Evolutionary conservation across 331 rosid genomes (phyloP).

Genomic region (Saraca asoca): DNA sequence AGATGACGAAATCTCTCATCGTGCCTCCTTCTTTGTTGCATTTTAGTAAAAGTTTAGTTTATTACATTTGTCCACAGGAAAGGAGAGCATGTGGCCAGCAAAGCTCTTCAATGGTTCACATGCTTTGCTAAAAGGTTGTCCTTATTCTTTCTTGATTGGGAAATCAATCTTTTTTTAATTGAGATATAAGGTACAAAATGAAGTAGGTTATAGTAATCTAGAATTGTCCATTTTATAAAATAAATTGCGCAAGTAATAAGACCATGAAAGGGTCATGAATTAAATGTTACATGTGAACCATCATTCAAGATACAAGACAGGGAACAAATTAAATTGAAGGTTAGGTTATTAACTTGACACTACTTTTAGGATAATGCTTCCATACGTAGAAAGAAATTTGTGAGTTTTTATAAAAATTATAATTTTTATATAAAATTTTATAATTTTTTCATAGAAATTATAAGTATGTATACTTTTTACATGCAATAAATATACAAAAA

Average conservation of each 20-base stretch:
- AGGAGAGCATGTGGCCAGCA: slow-evolving; percentile 53
- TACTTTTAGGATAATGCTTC: too few species aligned
- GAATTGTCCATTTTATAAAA: slow-evolving; percentile 9
- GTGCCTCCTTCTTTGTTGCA: slow-evolving; percentile 39
- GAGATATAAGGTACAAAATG: slow-evolving; percentile 8
- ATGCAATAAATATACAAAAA: too few species aligned
- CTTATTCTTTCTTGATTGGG: slow-evolving; percentile 13
- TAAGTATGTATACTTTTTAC: too few species aligned
- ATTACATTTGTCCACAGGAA: slow-evolving; percentile 11
- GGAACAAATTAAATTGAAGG: too few species aligned
- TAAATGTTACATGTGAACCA: background rate
- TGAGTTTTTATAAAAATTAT: too few species aligned
- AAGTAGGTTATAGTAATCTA: slow-evolving; percentile 34
- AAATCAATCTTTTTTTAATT: slow-evolving; percentile 13
- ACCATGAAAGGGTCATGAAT: background rate
- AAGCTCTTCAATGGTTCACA: slow-evolving; percentile 50
- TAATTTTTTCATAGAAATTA: too few species aligned
- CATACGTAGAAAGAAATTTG: too few species aligned
- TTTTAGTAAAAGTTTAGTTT: slow-evolving; percentile 29
- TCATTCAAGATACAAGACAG: too few species aligned
- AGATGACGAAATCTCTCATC: slow-evolving; percentile 41
- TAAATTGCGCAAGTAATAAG: background rate
- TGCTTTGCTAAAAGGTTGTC: slow-evolving; percentile 39
- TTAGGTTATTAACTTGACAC: too few species aligned
- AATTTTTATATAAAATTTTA: too few species aligned